Percentiles rank a stretch among this genome's conserved stretches.
Evolutionary conservation across 2,329 filamentous ascomycete species (phyloP).

Genomic region (Mycosphaerella arachidis): DNA sequence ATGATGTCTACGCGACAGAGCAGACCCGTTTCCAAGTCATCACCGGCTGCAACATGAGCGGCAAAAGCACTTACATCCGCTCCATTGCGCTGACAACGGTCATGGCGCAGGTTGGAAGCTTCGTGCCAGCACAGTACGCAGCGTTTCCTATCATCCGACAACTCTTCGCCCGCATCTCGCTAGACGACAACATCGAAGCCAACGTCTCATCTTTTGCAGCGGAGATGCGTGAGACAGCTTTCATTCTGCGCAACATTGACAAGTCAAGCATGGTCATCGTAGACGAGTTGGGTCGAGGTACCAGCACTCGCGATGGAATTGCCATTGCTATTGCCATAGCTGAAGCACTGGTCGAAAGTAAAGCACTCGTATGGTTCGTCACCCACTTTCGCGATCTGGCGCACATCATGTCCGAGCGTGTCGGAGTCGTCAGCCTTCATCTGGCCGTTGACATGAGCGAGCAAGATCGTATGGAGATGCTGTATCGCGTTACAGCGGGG

Average conservation of each 20-base stretch:
- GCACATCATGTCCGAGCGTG: slow-evolving; percentile 66
- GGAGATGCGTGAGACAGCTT: slow-evolving; percentile 95
- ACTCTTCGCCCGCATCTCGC: slow-evolving; percentile 81
- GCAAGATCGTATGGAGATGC: slow-evolving; percentile 70
- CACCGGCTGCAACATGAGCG: slow-evolving; percentile 97
- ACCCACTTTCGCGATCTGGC: slow-evolving; percentile 88
- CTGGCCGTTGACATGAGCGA: slow-evolving; percentile 59
- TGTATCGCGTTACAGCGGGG: slow-evolving; percentile 76
- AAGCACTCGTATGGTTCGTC: slow-evolving; percentile 82
- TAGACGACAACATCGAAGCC: slow-evolving; percentile 80
- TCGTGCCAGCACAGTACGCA: slow-evolving; percentile 81
- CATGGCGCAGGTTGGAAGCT: slow-evolving; percentile 91
- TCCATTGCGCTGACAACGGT: slow-evolving; percentile 77
- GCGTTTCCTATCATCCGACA: slow-evolving; percentile 75
- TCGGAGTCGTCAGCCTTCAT: slow-evolving; percentile 78
- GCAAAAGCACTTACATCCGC: slow-evolving; percentile 92
- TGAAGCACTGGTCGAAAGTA: slow-evolving; percentile 75
- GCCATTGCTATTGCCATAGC: slow-evolving; percentile 87
- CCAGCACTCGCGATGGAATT: slow-evolving; percentile 80
- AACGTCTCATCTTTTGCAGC: slow-evolving; percentile 91
- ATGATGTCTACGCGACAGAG: slow-evolving; percentile 80
- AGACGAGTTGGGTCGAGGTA: slow-evolving; percentile 88
- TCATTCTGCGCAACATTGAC: slow-evolving; percentile 81
- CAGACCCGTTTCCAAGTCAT: slow-evolving; percentile 86
- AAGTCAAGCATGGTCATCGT: slow-evolving; percentile 63